Base-by-base conservation (phyloP, 768 basidiomycete genomes). In the Cystobasidium ongulense region DNA sequence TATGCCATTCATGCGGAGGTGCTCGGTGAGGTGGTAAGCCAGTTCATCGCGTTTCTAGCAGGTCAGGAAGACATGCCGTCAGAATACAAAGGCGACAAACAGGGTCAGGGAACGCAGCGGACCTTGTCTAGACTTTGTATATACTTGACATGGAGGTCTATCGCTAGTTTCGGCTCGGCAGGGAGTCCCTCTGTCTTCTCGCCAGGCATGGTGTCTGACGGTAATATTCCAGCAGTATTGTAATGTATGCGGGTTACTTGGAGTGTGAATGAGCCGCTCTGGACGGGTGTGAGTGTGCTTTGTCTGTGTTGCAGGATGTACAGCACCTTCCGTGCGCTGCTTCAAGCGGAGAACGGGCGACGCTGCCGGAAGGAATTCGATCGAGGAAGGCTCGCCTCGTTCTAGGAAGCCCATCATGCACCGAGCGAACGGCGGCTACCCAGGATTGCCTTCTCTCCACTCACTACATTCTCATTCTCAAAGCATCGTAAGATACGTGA, bases 1-100 rank as follows among this genome's bases (percentile, higher is more conserved):
- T 8, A 98, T 84, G 1, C 93, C 95, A 81, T 97, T 98, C 82
- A 99, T 84, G 7, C 95, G 90, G 7, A 98, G 85, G 81, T 99
- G 96, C 15, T 92, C 85, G 0, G 94, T 94, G 23, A 95, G 84
- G 80, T 95, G 91, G 82, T 95, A 95, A 0, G 86, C 84, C 21
- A 96, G 85, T 76, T 70, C 63, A 54, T 76, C 72, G 38, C 71
- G 74, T 46, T 75, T 75, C 75, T 75, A 50, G 21, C 21, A 50
- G 46, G 46, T 50, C 54, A 35, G 39, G 21, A 21, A 11, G 53
- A 52, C 15, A 27, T 21, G 31, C 25, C 13, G n/a, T 61, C 31
- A 54, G 25, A 70, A 66, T 38, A 27, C 66, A 38, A 7, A 33
- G 4, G 18, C 61, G 13, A 65, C 36, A 29, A 65, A 11, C 63